A percentile compares a stretch with the other conserved stretches of the same genome.
These are phyloP conservation scores for Myrica gale DNA, from an alignment of 306 rosid genomes.

Conservation along the genomic window DNA sequence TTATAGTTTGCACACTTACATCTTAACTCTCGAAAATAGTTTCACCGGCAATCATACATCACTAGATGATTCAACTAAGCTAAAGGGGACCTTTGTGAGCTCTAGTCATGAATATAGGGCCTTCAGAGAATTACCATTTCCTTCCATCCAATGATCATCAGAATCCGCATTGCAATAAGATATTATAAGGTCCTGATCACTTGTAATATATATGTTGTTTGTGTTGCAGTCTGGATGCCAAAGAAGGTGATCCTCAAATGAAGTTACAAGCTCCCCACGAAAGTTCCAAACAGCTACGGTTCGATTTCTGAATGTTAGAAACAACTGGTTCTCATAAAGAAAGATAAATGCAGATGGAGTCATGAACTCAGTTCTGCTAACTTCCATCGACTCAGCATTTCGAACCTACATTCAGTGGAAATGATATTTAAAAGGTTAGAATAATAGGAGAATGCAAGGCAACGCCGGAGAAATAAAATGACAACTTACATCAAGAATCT, in stretches of 20 bases:
- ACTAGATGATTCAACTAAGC: neutral
- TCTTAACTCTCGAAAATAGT: neutral
- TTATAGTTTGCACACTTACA: neutral
- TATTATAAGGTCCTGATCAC: conserved; percentile 91
- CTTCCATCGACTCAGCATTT: conserved; percentile 67
- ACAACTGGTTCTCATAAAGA: conserved; percentile 83
- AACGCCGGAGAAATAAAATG: neutral
- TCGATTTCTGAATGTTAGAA: conserved; percentile 79
- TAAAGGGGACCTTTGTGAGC: neutral
- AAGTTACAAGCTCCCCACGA: conserved; percentile 90
- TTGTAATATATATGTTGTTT: conserved; percentile 84
- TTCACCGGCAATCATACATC: neutral
- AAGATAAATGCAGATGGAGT: conserved; percentile 94
- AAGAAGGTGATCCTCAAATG: conserved; percentile 88
- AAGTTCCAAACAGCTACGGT: conserved; percentile 95
- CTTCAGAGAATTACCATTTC: conserved; percentile 55
- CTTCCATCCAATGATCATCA: conserved; percentile 74
- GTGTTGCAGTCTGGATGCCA: conserved; percentile 99
- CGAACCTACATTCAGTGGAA: conserved; percentile 54
- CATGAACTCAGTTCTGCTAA: conserved; percentile 75
- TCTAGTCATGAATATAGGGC: neutral
- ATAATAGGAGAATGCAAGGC: conserved; percentile 2
- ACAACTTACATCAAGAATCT: conserved; percentile 80
- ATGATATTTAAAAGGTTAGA: conserved; percentile 10
- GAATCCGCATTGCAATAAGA: conserved; percentile 93